These are phyloP conservation scores for Collybia sp. DNA, from an alignment of 768 basidiomycete genomes.

Conservation along the genomic window DNA sequence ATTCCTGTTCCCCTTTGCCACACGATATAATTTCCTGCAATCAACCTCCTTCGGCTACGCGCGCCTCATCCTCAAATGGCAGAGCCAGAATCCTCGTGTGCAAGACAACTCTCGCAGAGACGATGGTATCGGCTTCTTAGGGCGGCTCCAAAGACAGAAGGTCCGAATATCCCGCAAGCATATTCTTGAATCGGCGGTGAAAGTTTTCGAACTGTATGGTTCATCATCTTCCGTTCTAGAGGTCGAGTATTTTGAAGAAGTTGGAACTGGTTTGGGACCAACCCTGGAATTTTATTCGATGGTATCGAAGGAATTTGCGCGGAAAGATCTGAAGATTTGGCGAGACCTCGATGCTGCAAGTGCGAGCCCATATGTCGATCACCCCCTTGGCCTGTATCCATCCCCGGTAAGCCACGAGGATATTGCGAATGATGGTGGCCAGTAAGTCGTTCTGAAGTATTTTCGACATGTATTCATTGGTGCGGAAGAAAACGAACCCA, in stretches of 20 bases:
- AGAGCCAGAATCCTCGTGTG: constrained; percentile 76
- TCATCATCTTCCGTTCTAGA: constrained; percentile 92
- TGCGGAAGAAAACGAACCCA: constrained; percentile 71
- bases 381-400: constrained; percentile 85
- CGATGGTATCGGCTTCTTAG: constrained; percentile 89
- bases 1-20: constrained; percentile 98
- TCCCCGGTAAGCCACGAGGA: constrained; percentile 73
- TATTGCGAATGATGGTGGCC: constrained; percentile 66
- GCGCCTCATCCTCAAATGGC: constrained; percentile 92
- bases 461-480: not conserved
- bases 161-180: constrained; percentile 94
- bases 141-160: constrained; percentile 91
- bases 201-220: constrained; percentile 95
- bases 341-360: constrained; percentile 70
- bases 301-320: constrained; percentile 92
- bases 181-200: constrained; percentile 92
- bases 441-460: constrained; percentile 38
- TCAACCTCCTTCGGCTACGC: constrained; percentile 98
- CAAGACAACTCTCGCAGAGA: constrained; percentile 81
- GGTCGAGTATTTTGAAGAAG: constrained; percentile 98
- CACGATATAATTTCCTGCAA: constrained; percentile 95
- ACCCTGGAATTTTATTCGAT: constrained; percentile 99
- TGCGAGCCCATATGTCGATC: constrained; percentile 70
- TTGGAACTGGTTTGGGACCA: constrained; percentile 95
- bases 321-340: constrained; percentile 88